Percentiles rank a stretch among this genome's conserved stretches.
phyloP scores from a whole-genome alignment of 2,329 filamentous ascomycete genomes.

The Ampelomyces quisqualis region DNA sequence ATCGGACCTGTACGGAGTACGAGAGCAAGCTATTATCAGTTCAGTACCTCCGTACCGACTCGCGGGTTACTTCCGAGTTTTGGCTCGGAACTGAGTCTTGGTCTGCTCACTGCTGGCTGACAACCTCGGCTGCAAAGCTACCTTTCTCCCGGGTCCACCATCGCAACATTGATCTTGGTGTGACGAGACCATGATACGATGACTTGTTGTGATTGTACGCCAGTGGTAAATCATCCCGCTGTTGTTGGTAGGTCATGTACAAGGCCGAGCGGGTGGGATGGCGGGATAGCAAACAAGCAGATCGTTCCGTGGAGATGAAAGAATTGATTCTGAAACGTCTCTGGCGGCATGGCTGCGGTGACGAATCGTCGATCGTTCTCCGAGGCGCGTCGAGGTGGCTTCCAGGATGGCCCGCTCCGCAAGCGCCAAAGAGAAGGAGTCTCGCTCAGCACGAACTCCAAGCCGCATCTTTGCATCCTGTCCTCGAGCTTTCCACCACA shows the following conservation, averaged over 20 bases:
- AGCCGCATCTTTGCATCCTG: background rate
- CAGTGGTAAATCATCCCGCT: slow-evolving; percentile 4
- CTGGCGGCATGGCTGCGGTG: slow-evolving; percentile 2
- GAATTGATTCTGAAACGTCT: slow-evolving; percentile 15
- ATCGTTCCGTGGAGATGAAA: slow-evolving; percentile 15
- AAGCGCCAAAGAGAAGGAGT: slow-evolving; percentile 2
- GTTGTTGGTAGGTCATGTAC: slow-evolving; percentile 8
- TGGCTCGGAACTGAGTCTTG: slow-evolving; percentile 5
- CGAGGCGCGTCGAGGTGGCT: slow-evolving; percentile 3
- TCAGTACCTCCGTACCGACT: slow-evolving; percentile 4
- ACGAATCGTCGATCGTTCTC: slow-evolving; percentile 12
- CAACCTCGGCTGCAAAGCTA: slow-evolving; percentile 12
- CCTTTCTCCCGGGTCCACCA: slow-evolving; percentile 19
- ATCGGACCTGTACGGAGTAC: slow-evolving; percentile 4
- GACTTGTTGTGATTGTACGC: slow-evolving; percentile 5
- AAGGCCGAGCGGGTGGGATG: slow-evolving; percentile 16
- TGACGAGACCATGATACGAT: slow-evolving; percentile 20
- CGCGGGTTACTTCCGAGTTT: slow-evolving; percentile 13
- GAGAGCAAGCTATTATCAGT: slow-evolving; percentile 14
- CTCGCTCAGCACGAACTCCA: slow-evolving; percentile 1
- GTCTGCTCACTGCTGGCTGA: slow-evolving; percentile 8
- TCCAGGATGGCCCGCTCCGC: slow-evolving; percentile 2
- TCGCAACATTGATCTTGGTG: slow-evolving; percentile 15
- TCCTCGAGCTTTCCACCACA: slow-evolving; percentile 6
- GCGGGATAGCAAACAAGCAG: background rate